phyloP scores from a whole-genome alignment of 192 early-diverging fungal species.

The Lunasporangiospora selenospora region DNA sequence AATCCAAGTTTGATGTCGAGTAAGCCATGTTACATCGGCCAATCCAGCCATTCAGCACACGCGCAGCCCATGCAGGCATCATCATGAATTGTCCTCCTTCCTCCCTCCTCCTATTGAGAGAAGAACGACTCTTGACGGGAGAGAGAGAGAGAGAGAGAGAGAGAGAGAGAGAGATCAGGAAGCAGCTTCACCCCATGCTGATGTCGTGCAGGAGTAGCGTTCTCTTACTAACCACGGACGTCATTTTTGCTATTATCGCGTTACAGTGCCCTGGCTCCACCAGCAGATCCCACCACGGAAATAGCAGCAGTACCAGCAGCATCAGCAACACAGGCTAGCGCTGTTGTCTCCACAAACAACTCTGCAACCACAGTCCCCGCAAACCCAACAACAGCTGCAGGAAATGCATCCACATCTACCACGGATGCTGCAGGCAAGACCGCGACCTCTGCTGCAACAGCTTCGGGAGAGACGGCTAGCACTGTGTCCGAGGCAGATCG shows the following conservation, averaged over 20 bases:
- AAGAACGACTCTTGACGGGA: no score
- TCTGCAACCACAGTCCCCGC: not conserved
- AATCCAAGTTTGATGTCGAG: constrained; percentile 40
- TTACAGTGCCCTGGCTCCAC: constrained; percentile 44
- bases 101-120: no score
- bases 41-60: no score
- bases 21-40: no score
- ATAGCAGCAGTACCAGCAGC: not conserved
- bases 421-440: constrained; percentile 11
- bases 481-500: constrained; percentile 7
- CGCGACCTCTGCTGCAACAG: not conserved
- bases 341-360: not conserved
- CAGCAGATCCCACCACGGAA: constrained; percentile 5
- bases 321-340: not conserved
- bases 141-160: no score
- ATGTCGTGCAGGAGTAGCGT: no score
- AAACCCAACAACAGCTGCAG: constrained; percentile 2
- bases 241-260: no score
- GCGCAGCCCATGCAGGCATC: no score
- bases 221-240: no score
- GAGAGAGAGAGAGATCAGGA: no score
- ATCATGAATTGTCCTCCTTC: no score
- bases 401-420: not conserved
- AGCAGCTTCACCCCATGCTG: no score
- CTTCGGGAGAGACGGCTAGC: not conserved